Percentiles rank a stretch among this genome's conserved stretches.
Conservation (phyloP, 75 land plant genomes). For the Pinus tabuliformis region DNA sequence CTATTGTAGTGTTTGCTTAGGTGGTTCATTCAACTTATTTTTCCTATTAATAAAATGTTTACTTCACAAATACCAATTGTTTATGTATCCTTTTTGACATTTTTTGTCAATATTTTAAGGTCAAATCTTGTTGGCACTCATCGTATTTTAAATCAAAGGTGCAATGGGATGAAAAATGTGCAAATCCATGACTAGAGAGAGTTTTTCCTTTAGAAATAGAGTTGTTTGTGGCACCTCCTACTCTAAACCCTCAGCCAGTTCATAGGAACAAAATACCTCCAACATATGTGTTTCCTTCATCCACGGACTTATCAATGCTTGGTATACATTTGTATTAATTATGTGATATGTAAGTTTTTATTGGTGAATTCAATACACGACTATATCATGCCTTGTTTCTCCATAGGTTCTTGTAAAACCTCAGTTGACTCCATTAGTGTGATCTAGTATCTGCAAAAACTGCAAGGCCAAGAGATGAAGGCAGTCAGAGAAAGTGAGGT, state of each 20-base stretch:
- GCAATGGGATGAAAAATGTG: slow-evolving; percentile 44
- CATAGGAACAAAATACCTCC: slow-evolving; percentile 39
- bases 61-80: too few relatives aligned
- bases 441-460: slow-evolving; percentile 2
- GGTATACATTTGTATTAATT: slow-evolving; percentile 17
- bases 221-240: slow-evolving; percentile 21
- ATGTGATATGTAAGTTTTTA: neutral
- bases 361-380: too few relatives aligned
- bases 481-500: neutral
- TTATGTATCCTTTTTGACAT: too few relatives aligned
- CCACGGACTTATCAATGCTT: slow-evolving; percentile 17
- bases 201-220: slow-evolving; percentile 64
- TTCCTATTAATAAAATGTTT: too few relatives aligned
- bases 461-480: slow-evolving; percentile 2
- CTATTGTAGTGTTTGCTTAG: too few relatives aligned
- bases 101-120: too few relatives aligned
- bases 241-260: slow-evolving; percentile 14
- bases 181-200: slow-evolving; percentile 40
- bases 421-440: neutral
- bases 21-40: too few relatives aligned
- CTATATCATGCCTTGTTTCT: neutral
- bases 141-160: slow-evolving; percentile 8
- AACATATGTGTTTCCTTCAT: neutral
- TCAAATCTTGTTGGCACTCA: neutral
- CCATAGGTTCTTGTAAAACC: slow-evolving; percentile 2